A percentile compares a stretch with the other conserved stretches of the same genome.
These are phyloP conservation scores for Escallonia rubra DNA, from an alignment of 129 eudicot species.

Conservation along the genomic window DNA sequence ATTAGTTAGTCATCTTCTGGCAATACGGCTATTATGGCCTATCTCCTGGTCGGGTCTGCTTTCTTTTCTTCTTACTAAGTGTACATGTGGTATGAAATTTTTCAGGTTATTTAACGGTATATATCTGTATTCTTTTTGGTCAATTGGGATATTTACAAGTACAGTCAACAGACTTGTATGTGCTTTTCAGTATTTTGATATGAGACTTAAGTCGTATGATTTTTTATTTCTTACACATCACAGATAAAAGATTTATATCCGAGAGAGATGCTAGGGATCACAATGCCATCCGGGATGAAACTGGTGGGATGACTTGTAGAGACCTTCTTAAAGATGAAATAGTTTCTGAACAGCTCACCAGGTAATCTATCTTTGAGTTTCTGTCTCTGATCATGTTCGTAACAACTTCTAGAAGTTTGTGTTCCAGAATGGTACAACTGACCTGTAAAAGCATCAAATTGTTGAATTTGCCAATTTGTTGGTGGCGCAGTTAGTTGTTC, in stretches of 20 bases:
- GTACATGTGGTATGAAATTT: not conserved
- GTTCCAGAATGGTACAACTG: not conserved
- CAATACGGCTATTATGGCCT: too few species aligned
- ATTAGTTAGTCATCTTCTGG: too few species aligned
- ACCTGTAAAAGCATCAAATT: not conserved
- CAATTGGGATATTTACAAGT: not conserved
- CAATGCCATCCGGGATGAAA: constrained; percentile 12
- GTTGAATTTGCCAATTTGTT: too few species aligned
- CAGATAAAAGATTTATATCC: constrained; percentile 16
- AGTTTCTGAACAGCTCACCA: constrained; percentile 92
- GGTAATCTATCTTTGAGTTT: constrained; percentile 30
- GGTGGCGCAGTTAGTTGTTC: too few species aligned
- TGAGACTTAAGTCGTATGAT: not conserved
- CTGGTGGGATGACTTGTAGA: constrained; percentile 14
- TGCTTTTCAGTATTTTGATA: not conserved
- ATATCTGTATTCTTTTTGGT: not conserved
- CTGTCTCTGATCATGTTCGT: not conserved
- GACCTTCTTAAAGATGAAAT: constrained; percentile 74
- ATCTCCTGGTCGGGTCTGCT: too few species aligned
- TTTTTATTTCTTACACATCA: constrained; percentile 1
- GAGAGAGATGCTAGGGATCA: constrained; percentile 18
- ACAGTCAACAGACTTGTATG: not conserved
- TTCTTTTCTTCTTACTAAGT: too few species aligned
- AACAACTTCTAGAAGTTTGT: too few species aligned
- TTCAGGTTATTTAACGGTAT: not conserved